Percentiles rank a stretch among this genome's conserved stretches.
These are phyloP conservation scores for Ganoderma leucocontextum DNA, from an alignment of 1,284 basidiomycete genomes.

Conservation along the genomic window DNA sequence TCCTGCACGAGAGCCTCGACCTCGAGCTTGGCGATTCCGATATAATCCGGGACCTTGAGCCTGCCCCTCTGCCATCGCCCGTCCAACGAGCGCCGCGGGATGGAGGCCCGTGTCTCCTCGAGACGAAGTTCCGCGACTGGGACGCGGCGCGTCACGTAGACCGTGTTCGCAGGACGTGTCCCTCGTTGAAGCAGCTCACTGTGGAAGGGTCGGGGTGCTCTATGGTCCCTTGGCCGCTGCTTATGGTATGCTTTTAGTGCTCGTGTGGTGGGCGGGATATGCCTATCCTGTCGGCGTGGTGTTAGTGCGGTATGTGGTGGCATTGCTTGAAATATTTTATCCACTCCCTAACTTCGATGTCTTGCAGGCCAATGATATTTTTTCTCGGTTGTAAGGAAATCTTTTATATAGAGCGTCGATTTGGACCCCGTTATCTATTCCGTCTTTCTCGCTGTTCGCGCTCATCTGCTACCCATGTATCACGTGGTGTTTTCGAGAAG, in stretches of 20 bases:
- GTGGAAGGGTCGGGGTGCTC: conserved; percentile 9
- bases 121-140: conserved; percentile 7
- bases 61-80: neutral
- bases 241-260: neutral
- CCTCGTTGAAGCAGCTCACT: conserved; percentile 5
- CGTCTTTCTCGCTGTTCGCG: neutral
- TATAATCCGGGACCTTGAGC: neutral
- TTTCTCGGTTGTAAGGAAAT: neutral
- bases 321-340: neutral
- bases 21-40: neutral
- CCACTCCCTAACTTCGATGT: neutral
- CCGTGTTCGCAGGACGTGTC: conserved; percentile 2
- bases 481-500: no score
- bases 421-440: neutral
- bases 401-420: neutral
- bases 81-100: neutral
- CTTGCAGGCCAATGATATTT: neutral
- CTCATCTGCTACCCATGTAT: no score
- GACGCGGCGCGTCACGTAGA: conserved; percentile 8
- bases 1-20: conserved; percentile 10
- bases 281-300: neutral
- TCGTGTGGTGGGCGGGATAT: neutral
- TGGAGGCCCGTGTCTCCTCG: neutral
- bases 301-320: neutral
- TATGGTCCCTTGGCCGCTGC: neutral